These are phyloP conservation scores for Rubia occidens DNA, from an alignment of 305 asterid species.

Conservation along the genomic window DNA sequence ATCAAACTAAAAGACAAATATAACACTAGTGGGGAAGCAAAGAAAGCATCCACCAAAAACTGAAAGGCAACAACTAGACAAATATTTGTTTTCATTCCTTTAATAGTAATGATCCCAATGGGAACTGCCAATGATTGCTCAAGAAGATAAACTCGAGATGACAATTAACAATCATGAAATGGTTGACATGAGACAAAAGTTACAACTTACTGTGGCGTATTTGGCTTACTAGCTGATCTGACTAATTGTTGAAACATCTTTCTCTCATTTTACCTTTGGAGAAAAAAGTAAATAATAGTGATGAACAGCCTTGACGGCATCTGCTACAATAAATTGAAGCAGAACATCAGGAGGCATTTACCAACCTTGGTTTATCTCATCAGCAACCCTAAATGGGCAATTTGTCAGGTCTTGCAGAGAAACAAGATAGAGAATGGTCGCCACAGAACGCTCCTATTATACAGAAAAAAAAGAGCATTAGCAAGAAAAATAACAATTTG, in stretches of 20 bases:
- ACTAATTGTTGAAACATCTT: constrained; percentile 98
- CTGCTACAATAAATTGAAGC: background rate
- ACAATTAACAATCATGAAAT: background rate
- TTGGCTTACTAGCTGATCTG: constrained; percentile 86
- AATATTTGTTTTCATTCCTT: background rate
- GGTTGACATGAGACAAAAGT: background rate
- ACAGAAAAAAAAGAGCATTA: too few species aligned
- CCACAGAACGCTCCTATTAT: constrained; percentile 99
- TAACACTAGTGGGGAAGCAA: background rate
- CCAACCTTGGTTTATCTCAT: constrained; percentile 97
- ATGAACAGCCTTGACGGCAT: background rate
- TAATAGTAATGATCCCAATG: too few species aligned
- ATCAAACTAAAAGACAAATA: too few species aligned
- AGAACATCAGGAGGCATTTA: background rate
- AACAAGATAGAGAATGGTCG: constrained; percentile 92
- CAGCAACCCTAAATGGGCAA: constrained; percentile 98
- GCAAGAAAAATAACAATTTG: constrained; percentile 23
- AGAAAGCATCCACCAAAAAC: background rate
- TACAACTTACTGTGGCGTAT: constrained; percentile 79
- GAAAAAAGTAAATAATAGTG: constrained; percentile 10
- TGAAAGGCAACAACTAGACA: background rate
- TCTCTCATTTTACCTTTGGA: constrained; percentile 56
- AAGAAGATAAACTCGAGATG: background rate
- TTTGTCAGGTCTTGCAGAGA: constrained; percentile 94
- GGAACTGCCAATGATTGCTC: background rate